Evolutionary conservation across 2,329 filamentous ascomycete species (phyloP).

Genomic region (Aspergillus piperis): DNA sequence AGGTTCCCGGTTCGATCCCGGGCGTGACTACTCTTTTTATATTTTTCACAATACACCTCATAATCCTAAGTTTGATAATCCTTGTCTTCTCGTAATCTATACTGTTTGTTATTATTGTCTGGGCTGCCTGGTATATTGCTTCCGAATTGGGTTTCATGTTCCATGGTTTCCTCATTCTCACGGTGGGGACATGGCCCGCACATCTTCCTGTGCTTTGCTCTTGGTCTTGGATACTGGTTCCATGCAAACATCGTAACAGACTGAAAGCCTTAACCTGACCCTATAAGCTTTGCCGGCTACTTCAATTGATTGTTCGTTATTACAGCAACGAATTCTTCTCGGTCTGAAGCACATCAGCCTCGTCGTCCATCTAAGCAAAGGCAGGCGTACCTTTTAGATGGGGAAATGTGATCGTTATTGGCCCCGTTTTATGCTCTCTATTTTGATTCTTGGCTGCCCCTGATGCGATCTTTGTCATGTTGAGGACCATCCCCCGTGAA

Average conservation of each 20-base stretch:
- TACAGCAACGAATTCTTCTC: slow-evolving; percentile 22
- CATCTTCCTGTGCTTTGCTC: background rate
- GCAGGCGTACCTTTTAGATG: slow-evolving; percentile 21
- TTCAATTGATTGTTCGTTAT: slow-evolving; percentile 5
- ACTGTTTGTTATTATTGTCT: background rate
- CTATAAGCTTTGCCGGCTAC: background rate
- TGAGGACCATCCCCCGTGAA: slow-evolving; percentile 28
- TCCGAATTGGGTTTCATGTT: background rate
- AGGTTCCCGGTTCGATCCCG: slow-evolving; percentile 44
- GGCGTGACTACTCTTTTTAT: slow-evolving; percentile 35
- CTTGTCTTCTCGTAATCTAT: background rate
- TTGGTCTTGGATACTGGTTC: too few relatives aligned
- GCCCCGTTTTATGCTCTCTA: slow-evolving; percentile 19
- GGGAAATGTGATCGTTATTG: slow-evolving; percentile 31
- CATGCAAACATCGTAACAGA: too few relatives aligned
- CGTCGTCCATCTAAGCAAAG: background rate
- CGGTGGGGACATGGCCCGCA: background rate
- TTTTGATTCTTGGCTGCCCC: slow-evolving; percentile 26
- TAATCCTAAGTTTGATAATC: too few relatives aligned
- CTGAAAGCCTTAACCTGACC: too few relatives aligned
- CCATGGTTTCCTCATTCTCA: background rate
- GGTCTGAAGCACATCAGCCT: slow-evolving; percentile 16
- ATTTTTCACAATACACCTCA: background rate
- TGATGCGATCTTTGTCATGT: slow-evolving; percentile 32
- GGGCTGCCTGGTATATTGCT: background rate